phyloP scores from a whole-genome alignment of 2,329 filamentous ascomycete genomes.

The Trichoderma polysporum region DNA sequence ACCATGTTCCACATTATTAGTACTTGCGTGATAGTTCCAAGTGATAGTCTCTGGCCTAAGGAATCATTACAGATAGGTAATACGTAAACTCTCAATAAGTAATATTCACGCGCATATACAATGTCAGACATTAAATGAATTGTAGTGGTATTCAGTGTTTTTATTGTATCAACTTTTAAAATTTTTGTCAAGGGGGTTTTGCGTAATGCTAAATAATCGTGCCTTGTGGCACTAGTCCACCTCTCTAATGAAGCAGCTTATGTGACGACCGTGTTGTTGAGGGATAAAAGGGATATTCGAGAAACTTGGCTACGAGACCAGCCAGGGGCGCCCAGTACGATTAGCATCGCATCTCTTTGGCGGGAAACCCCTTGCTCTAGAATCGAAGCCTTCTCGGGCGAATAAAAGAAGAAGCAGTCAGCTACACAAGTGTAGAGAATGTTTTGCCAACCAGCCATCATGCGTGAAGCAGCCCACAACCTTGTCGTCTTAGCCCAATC shows the following conservation, averaged over 20 bases:
- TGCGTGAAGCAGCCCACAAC: not conserved
- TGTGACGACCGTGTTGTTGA: not conserved
- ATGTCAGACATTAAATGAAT: not conserved
- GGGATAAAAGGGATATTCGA: not conserved
- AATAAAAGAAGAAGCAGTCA: not conserved
- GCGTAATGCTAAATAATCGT: not conserved
- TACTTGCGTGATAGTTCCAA: not conserved
- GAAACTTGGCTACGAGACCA: not conserved
- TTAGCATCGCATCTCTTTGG: not conserved
- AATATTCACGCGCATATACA: not conserved
- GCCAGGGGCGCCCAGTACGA: not conserved
- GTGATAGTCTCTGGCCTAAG: not conserved
- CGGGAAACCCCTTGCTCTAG: not conserved
- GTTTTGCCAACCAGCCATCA: not conserved
- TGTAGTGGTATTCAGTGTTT: not conserved
- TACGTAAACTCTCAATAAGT: not conserved
- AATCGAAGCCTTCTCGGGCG: not conserved
- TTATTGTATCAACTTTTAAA: not conserved
- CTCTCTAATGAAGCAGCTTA: not conserved
- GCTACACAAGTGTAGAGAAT: not conserved
- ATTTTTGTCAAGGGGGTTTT: constrained; percentile 5
- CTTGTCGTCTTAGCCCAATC: not conserved
- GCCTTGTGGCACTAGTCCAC: constrained; percentile 6
- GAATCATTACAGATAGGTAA: not conserved
- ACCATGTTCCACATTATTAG: not conserved